Evolutionary conservation across 352 stramenopile species (phyloP), one percentile per base, ranked within the genome.

Genomic region (Thalassiosira mediterranea): DNA sequence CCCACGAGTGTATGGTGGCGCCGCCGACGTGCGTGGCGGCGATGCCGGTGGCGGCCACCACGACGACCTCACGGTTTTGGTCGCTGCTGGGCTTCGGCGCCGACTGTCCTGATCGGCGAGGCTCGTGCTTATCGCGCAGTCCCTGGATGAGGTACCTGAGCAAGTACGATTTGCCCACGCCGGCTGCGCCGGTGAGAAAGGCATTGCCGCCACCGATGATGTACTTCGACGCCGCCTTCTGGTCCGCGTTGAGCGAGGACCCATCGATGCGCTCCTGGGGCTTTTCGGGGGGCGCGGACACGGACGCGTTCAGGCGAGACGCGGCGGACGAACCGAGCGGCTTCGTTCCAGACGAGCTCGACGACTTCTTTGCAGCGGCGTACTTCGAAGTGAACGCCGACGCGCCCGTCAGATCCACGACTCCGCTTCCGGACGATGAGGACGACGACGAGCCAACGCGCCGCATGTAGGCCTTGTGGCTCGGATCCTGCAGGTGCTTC

Each of bases 1-100:
- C 92, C 64, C 97, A 98, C 70, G 94, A 93, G 64, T 98, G 94
- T 25, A 98, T 84, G 31, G 95, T 98, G 77, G 94, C 94, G 26
- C 95, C 95, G 3, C 87, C 79, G 34, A 94, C 68, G 42, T 79
- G 77, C 54, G 72, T 82, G 1, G 90, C 90, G 3, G 90, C 87
- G 21, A 92, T 88, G 0, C 95, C 95, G 11, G 95, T 97, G 0
- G 95, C 95, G 11, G 95, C 95, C 3, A 93, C 96, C 29, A 95
- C 85, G 65, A 92, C 95, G 11, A 97, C 91, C 75, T 67, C 88
- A 4, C 68, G 46, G 11, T 54, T 25, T 8, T 54, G 11, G 13
- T 25, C 17, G 46, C 46, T 25, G 13, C 13, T 26, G 13, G 46
- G 21, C 19, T n/a, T 13, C n/a, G n/a, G 15, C 37, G 8, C 8